A percentile compares a stretch with the other conserved stretches of the same genome.
These are phyloP conservation scores for Trichophyton mentagrophytes DNA, from an alignment of 2,329 filamentous ascomycete species.

Conservation along the genomic window DNA sequence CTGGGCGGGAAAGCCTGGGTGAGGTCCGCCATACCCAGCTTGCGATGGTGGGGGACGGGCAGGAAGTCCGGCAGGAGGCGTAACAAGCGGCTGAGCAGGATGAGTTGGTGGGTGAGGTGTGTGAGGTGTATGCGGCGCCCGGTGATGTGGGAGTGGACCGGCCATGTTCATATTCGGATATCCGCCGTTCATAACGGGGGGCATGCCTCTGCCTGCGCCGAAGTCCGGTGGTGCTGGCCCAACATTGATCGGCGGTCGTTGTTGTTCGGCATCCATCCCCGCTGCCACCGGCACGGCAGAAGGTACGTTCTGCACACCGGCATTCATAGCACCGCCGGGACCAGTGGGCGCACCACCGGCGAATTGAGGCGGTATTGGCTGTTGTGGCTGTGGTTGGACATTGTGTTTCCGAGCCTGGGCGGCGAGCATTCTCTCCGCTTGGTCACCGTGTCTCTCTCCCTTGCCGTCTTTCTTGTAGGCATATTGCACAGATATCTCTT, in stretches of 20 bases:
- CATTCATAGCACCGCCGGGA: conserved; percentile 8
- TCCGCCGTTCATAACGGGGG: conserved; percentile 26
- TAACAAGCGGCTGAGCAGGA: conserved; percentile 39
- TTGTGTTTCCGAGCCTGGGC: conserved; percentile 90
- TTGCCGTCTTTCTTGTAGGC: conserved; percentile 99
- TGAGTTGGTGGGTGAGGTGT: conserved; percentile 23
- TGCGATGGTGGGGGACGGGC: conserved; percentile 58
- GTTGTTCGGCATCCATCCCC: conserved; percentile 32
- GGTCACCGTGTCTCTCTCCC: conserved; percentile 87
- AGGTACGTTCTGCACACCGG: conserved; percentile 10
- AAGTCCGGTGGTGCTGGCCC: conserved; percentile 21
- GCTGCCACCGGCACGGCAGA: conserved; percentile 21
- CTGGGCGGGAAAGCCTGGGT: conserved; percentile 29
- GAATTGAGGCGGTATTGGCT: conserved; percentile 62
- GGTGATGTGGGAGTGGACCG: conserved; percentile 38
- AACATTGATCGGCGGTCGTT: conserved; percentile 23
- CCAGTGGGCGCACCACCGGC: conserved; percentile 16
- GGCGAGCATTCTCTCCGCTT: conserved; percentile 82
- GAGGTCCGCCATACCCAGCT: conserved; percentile 54
- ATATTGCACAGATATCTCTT: conserved; percentile 92
- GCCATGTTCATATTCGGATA: conserved; percentile 32
- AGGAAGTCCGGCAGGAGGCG: conserved; percentile 44
- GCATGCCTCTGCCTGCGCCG: conserved; percentile 27
- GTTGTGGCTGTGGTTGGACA: conserved; percentile 67
- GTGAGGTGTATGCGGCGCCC: conserved; percentile 21